Conservation (phyloP, 768 basidiomycete genomes). For the Dendrothele bispora region DNA sequence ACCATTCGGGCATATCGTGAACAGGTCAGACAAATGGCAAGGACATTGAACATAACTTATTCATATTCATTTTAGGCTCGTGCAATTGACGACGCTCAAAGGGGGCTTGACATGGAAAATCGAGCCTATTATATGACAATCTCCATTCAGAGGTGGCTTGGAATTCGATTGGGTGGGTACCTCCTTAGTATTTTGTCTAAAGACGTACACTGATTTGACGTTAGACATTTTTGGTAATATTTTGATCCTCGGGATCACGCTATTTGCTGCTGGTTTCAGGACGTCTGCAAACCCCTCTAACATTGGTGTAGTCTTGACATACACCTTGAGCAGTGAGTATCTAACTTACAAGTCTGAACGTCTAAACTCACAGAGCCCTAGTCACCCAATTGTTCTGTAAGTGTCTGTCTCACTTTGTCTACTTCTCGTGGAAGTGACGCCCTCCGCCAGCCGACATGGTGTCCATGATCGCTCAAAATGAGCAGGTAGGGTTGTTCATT, state of each 20-base stretch:
- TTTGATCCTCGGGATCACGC: slow-evolving; percentile 46
- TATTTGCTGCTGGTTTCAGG: slow-evolving; percentile 48
- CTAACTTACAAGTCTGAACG: too few species aligned
- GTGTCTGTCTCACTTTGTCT: slow-evolving; percentile 11
- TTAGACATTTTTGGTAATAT: slow-evolving; percentile 46
- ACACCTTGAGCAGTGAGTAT: slow-evolving; percentile 45
- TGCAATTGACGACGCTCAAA: slow-evolving; percentile 38
- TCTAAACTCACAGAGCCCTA: slow-evolving; percentile 16
- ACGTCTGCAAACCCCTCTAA: slow-evolving; percentile 39
- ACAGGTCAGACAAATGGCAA: too few species aligned
- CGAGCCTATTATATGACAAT: slow-evolving; percentile 42
- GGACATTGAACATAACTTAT: too few species aligned
- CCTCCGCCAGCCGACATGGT: slow-evolving; percentile 49
- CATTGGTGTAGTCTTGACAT: slow-evolving; percentile 56
- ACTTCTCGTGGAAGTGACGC: not conserved
- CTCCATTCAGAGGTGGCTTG: slow-evolving; percentile 42
- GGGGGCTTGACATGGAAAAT: slow-evolving; percentile 35
- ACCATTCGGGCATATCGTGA: slow-evolving; percentile 36
- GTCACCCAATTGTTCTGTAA: slow-evolving; percentile 49
- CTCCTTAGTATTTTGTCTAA: not conserved
- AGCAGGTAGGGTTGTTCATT: slow-evolving; percentile 32
- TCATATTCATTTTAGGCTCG: slow-evolving; percentile 19
- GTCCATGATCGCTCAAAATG: slow-evolving; percentile 57
- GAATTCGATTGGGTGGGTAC: slow-evolving; percentile 22
- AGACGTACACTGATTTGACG: too few species aligned